Evolutionary conservation across 2,329 filamentous ascomycete species (phyloP).

Genomic region (Nemania sp.): DNA sequence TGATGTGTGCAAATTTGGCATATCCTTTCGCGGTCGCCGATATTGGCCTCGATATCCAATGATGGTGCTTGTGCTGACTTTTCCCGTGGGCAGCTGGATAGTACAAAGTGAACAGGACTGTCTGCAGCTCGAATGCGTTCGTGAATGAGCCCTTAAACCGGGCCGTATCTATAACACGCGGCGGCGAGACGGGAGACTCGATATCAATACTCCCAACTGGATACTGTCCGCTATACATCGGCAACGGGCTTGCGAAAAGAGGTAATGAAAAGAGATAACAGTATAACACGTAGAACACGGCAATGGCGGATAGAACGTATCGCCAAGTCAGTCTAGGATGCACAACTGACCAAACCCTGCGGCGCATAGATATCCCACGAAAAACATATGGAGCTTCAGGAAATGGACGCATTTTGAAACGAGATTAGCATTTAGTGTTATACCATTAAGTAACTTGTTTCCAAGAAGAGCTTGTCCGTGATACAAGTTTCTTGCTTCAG

Average conservation of each 20-base stretch:
- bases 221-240: slow-evolving; percentile 49
- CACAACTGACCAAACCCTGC: slow-evolving; percentile 25
- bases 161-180: slow-evolving; percentile 42
- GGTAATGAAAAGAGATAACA: slow-evolving; percentile 46
- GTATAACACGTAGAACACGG: slow-evolving; percentile 44
- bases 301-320: slow-evolving; percentile 38
- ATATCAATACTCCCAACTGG: slow-evolving; percentile 52
- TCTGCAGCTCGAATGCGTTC: slow-evolving; percentile 50
- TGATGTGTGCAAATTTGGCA: slow-evolving; percentile 49
- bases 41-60: slow-evolving; percentile 51
- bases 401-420: slow-evolving; percentile 32
- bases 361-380: slow-evolving; percentile 10
- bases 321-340: slow-evolving; percentile 42
- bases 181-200: slow-evolving; percentile 41
- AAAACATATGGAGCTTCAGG: slow-evolving; percentile 28
- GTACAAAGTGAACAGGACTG: slow-evolving; percentile 54
- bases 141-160: slow-evolving; percentile 41
- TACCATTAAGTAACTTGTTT: no score
- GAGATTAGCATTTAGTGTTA: no score
- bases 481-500: background rate
- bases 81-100: slow-evolving; percentile 45
- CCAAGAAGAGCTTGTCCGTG: no score
- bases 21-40: slow-evolving; percentile 51
- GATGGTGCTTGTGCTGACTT: slow-evolving; percentile 39
- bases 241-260: slow-evolving; percentile 49